A percentile compares a stretch with the other conserved stretches of the same genome.
Evolutionary conservation across 2,329 filamentous ascomycete genomes (phyloP).

Genomic region (Trichophyton verrucosum): DNA sequence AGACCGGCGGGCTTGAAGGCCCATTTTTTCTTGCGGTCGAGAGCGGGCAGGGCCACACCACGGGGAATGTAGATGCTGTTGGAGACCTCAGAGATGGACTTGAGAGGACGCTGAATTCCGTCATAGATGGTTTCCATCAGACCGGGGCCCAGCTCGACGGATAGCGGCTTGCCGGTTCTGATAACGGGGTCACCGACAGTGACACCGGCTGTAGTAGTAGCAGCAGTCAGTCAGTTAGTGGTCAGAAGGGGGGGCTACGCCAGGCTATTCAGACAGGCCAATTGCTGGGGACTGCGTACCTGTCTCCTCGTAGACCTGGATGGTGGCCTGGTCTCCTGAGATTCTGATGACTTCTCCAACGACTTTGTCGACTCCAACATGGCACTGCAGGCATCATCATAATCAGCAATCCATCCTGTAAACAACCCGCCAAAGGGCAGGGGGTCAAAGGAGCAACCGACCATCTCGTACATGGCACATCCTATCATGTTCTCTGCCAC

Average conservation of each 20-base stretch:
- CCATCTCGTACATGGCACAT: constrained; percentile 99
- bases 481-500: constrained; percentile 97
- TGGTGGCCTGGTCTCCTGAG: constrained; percentile 85
- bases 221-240: too few species aligned
- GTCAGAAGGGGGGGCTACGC: not conserved
- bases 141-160: constrained; percentile 91
- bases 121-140: constrained; percentile 99
- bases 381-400: constrained; percentile 46
- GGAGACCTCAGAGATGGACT: constrained; percentile 63
- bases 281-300: constrained; percentile 44
- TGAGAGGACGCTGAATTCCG: constrained; percentile 91
- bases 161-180: constrained; percentile 87
- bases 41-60: constrained; percentile 73
- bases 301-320: constrained; percentile 99
- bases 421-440: not conserved
- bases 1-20: constrained; percentile 72
- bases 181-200: constrained; percentile 87
- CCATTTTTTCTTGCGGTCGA: constrained; percentile 91
- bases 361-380: constrained; percentile 80
- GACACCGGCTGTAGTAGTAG: constrained; percentile 54
- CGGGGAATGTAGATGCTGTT: constrained; percentile 96
- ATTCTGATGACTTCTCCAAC: constrained; percentile 98
- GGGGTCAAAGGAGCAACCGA: constrained; percentile 27
- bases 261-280: not conserved
- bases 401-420: constrained; percentile 5